Evolutionary conservation across 1,139 yeast genomes (phyloP).

Genomic region (Yamadazyma dendronema): DNA sequence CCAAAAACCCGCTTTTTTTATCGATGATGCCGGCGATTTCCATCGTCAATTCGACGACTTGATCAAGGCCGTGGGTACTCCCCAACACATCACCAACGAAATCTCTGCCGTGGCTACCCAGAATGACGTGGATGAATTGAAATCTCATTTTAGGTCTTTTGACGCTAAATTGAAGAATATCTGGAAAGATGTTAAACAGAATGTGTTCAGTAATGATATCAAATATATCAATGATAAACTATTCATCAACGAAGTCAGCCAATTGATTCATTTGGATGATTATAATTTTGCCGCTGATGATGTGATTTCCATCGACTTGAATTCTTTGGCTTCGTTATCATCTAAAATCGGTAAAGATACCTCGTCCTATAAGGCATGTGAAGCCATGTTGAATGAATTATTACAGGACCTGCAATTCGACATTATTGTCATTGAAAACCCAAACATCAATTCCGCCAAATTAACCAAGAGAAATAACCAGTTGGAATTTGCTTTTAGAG

Average conservation of each 20-base stretch:
- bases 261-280: conserved; percentile 37
- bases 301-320: conserved; percentile 32
- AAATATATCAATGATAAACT: conserved; percentile 35
- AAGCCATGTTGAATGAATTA: conserved; percentile 30
- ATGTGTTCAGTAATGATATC: conserved; percentile 6
- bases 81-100: conserved; percentile 31
- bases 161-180: conserved; percentile 30
- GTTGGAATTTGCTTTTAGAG: conserved; percentile 22
- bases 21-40: conserved; percentile 2
- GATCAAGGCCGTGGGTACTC: conserved; percentile 4
- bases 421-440: conserved; percentile 30
- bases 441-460: conserved; percentile 1
- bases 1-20: conserved; percentile 7
- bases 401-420: conserved; percentile 32
- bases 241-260: conserved; percentile 48
- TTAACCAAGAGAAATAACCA: conserved; percentile 25
- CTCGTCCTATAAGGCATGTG: conserved; percentile 37
- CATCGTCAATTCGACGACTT: conserved; percentile 6
- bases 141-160: conserved; percentile 32
- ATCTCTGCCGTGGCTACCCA: conserved; percentile 27
- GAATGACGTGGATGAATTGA: conserved; percentile 20
- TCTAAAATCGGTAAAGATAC: conserved; percentile 43
- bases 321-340: conserved; percentile 42
- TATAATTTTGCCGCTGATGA: conserved; percentile 17
- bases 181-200: conserved; percentile 28